These are phyloP conservation scores for Zygoascus meyerae DNA, from an alignment of 1,139 yeast species.

Conservation along the genomic window DNA sequence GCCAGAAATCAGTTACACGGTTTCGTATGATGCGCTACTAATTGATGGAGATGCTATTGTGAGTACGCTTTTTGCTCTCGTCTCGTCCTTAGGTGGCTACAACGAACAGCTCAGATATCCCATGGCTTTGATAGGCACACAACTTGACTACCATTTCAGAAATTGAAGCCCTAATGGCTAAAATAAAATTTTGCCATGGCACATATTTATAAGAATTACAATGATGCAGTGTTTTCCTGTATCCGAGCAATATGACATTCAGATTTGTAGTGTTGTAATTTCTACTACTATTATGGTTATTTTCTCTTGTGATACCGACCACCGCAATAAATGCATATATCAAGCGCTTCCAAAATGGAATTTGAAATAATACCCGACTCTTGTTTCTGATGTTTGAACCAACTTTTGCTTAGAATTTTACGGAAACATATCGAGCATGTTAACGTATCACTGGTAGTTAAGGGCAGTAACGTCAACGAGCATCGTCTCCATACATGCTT, in stretches of 20 bases:
- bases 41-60: conserved; percentile 18
- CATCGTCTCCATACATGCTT: conserved; percentile 23
- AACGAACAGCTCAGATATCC: no score
- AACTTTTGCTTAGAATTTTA: conserved; percentile 13
- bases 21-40: conserved; percentile 15
- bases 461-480: conserved; percentile 22
- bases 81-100: no score
- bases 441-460: conserved; percentile 17
- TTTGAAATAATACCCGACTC: conserved; percentile 11
- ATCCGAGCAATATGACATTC: no score
- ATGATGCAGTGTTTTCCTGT: no score
- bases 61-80: conserved; percentile 14
- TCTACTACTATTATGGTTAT: neutral
- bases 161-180: no score
- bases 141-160: no score
- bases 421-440: conserved; percentile 24
- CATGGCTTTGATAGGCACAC: no score
- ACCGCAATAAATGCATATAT: conserved; percentile 25
- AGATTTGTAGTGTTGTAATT: neutral
- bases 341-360: conserved; percentile 18
- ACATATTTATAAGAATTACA: no score
- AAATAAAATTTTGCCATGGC: no score
- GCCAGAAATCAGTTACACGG: conserved; percentile 10
- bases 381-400: conserved; percentile 10
- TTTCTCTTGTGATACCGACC: conserved; percentile 20